These are phyloP conservation scores for Intubia oerlemansii DNA, from an alignment of 2,329 filamentous ascomycete species.

Conservation along the genomic window DNA sequence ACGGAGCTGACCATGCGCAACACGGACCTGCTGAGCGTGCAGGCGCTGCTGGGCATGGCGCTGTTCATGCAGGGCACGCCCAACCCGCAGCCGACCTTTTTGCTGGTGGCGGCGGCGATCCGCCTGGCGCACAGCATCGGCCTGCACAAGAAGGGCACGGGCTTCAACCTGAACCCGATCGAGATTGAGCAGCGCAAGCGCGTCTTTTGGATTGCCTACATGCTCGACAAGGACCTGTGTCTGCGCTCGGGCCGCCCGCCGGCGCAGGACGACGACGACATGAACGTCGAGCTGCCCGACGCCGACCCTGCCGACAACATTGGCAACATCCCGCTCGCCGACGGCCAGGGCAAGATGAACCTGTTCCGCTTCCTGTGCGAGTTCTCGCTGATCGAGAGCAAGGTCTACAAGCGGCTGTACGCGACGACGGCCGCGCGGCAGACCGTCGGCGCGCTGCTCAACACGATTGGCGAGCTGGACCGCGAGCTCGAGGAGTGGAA, in stretches of 20 bases:
- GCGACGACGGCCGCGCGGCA: slow-evolving; percentile 83
- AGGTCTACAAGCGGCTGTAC: slow-evolving; percentile 83
- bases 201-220: slow-evolving; percentile 46
- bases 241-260: slow-evolving; percentile 37
- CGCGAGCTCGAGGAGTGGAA: slow-evolving; percentile 87
- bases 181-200: slow-evolving; percentile 74
- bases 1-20: slow-evolving; percentile 90
- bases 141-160: slow-evolving; percentile 77
- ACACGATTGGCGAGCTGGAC: slow-evolving; percentile 89
- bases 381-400: slow-evolving; percentile 78
- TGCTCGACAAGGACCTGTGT: slow-evolving; percentile 41
- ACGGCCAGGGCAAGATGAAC: slow-evolving; percentile 85
- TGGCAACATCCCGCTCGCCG: slow-evolving; percentile 76
- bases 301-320: slow-evolving; percentile 82
- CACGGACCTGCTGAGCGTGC: slow-evolving; percentile 83
- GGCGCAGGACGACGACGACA: slow-evolving; percentile 44
- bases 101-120: slow-evolving; percentile 78
- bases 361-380: slow-evolving; percentile 85
- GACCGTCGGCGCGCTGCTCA: slow-evolving; percentile 77
- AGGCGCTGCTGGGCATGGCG: slow-evolving; percentile 82
- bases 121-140: slow-evolving; percentile 84
- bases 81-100: slow-evolving; percentile 85
- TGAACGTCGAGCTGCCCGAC: slow-evolving; percentile 91
- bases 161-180: slow-evolving; percentile 80
- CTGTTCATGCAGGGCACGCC: slow-evolving; percentile 91